Evolutionary conservation across 352 stramenopile genomes (phyloP).

Genomic region (Pythium aphanidermatum): DNA sequence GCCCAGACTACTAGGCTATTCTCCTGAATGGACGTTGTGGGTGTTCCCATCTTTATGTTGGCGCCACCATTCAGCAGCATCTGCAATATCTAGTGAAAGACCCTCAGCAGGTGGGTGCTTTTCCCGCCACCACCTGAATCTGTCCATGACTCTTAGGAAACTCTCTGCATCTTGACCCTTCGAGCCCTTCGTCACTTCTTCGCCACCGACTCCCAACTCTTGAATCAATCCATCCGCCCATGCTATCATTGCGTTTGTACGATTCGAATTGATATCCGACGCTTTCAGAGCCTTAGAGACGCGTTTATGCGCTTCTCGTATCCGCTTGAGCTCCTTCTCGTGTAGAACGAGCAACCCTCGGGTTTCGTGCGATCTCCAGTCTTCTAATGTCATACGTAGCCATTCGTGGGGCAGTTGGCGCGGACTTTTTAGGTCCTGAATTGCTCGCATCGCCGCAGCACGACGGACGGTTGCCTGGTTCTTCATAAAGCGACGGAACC

Average conservation of each 20-base stretch:
- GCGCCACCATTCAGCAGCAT: conserved; percentile 60
- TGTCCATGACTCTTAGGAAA: conserved; percentile 6
- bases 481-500: conserved; percentile 31
- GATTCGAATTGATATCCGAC: no score
- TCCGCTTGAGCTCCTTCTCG: conserved; percentile 21
- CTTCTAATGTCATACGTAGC: conserved; percentile 48
- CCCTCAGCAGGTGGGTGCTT: conserved; percentile 11
- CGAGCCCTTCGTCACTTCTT: background rate
- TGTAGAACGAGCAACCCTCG: conserved; percentile 44
- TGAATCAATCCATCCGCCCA: conserved; percentile 1
- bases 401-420: conserved; percentile 25
- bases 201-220: no score
- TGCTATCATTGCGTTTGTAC: background rate
- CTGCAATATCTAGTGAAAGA: conserved; percentile 15
- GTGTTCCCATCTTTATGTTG: no score
- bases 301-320: conserved; percentile 19
- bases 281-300: no score
- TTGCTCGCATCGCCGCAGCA: background rate
- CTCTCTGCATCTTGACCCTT: conserved; percentile 2
- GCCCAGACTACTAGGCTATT: conserved; percentile 54
- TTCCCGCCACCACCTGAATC: conserved; percentile 12
- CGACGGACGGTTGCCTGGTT: conserved; percentile 29
- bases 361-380: conserved; percentile 31
- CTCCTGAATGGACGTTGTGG: no score
- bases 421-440: background rate